These are phyloP conservation scores for Candida nanaspora DNA, from an alignment of 805 yeast genomes.

Conservation along the genomic window DNA sequence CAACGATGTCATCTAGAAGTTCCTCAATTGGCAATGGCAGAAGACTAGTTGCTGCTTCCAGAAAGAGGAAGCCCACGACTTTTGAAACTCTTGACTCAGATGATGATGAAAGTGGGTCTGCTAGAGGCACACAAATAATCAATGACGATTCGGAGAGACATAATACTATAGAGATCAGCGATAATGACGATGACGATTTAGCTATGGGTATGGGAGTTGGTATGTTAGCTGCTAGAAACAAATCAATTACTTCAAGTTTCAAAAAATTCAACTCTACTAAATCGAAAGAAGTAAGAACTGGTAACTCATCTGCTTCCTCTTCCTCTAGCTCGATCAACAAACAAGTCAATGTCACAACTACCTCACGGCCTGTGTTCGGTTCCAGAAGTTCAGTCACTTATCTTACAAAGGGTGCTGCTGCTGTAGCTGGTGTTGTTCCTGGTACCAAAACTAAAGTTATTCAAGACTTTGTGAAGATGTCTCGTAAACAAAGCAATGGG, in stretches of 20 bases:
- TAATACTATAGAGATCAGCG: not conserved
- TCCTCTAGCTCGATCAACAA: slow-evolving; percentile 15
- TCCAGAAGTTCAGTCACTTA: slow-evolving; percentile 22
- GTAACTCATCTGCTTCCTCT: too few species aligned
- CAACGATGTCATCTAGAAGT: not conserved
- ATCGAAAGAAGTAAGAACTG: slow-evolving; percentile 7
- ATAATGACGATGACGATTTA: not conserved
- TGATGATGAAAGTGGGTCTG: not conserved
- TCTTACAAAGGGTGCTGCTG: slow-evolving; percentile 6
- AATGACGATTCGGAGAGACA: not conserved
- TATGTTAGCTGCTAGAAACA: slow-evolving; percentile 15
- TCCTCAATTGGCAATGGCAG: slow-evolving; percentile 19
- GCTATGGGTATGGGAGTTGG: slow-evolving; percentile 9
- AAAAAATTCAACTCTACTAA: slow-evolving; percentile 3
- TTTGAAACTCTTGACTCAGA: not conserved
- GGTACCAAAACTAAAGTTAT: slow-evolving; percentile 1
- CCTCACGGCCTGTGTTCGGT: slow-evolving; percentile 15
- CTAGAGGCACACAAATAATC: not conserved
- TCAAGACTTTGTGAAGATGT: slow-evolving; percentile 11
- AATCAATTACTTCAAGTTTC: slow-evolving; percentile 24
- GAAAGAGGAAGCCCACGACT: slow-evolving; percentile 7
- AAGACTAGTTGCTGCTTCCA: slow-evolving; percentile 45
- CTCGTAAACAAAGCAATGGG: slow-evolving; percentile 2
- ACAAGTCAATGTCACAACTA: slow-evolving; percentile 24
- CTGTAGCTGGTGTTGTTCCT: not conserved